Evolutionary conservation across 2,329 filamentous ascomycete species (phyloP).

Genomic region (Talaromyces amestolkiae): DNA sequence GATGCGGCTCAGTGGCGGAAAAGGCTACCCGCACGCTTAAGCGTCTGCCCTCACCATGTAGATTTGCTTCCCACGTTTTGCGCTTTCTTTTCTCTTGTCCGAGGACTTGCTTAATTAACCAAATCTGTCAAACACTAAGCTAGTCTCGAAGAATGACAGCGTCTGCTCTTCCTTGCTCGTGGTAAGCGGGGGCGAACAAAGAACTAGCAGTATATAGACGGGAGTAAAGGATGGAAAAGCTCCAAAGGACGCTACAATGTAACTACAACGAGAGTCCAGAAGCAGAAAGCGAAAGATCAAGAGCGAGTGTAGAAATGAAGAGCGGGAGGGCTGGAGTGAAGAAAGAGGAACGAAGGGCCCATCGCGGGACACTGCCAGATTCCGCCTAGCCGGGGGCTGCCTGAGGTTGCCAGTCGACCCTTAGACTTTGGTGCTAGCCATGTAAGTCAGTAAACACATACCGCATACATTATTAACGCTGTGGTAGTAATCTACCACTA

Average conservation of each 20-base stretch:
- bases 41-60: background rate
- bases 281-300: background rate
- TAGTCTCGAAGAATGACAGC: background rate
- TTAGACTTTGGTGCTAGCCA: background rate
- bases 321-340: background rate
- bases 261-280: background rate
- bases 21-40: background rate
- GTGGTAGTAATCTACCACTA: no score
- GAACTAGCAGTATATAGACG: background rate
- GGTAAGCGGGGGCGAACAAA: constrained; percentile 3
- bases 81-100: background rate
- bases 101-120: background rate
- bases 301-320: background rate
- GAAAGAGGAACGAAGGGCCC: constrained; percentile 14
- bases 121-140: background rate
- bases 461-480: no score
- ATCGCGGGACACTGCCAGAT: constrained; percentile 8
- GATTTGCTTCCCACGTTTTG: background rate
- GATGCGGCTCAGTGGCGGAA: constrained; percentile 10
- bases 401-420: constrained; percentile 8
- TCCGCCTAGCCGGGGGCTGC: constrained; percentile 9
- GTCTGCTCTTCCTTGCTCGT: background rate
- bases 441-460: background rate
- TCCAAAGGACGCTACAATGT: background rate
- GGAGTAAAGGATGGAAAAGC: background rate